Evolutionary conservation across 2,329 filamentous ascomycete species (phyloP).

Genomic region (Pleoardoris graminearum): DNA sequence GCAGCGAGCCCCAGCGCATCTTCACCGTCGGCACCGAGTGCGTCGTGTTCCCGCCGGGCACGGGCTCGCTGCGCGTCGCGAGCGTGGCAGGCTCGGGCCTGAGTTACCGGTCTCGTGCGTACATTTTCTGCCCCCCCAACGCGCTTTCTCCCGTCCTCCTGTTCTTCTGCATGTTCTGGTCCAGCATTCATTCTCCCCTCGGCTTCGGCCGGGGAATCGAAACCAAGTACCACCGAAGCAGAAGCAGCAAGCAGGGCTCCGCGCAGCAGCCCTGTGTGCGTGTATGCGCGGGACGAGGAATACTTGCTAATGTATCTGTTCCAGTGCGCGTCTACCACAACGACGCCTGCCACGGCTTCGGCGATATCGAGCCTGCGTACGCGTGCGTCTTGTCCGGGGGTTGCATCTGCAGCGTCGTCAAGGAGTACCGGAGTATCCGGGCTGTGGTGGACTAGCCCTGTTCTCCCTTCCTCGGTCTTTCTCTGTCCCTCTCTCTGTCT

Average conservation of each 20-base stretch:
- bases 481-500: too few species aligned
- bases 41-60: neutral
- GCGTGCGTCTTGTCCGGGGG: neutral
- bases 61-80: constrained; percentile 3
- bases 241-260: too few species aligned
- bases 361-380: constrained; percentile 7
- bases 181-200: neutral
- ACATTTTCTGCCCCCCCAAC: too few species aligned
- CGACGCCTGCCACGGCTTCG: constrained; percentile 8
- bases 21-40: neutral
- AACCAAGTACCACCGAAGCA: too few species aligned
- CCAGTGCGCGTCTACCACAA: constrained; percentile 10
- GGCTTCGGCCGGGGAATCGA: too few species aligned
- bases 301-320: neutral
- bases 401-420: constrained; percentile 11
- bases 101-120: constrained; percentile 12
- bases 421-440: constrained; percentile 10
- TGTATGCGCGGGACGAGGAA: too few species aligned
- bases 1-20: neutral
- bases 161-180: too few species aligned
- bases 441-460: constrained; percentile 6
- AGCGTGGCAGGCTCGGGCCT: neutral
- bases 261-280: too few species aligned
- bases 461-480: too few species aligned
- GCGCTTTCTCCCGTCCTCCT: too few species aligned